phyloP scores from a whole-genome alignment of 2,329 filamentous ascomycete genomes.

The Botrytis tulipae region DNA sequence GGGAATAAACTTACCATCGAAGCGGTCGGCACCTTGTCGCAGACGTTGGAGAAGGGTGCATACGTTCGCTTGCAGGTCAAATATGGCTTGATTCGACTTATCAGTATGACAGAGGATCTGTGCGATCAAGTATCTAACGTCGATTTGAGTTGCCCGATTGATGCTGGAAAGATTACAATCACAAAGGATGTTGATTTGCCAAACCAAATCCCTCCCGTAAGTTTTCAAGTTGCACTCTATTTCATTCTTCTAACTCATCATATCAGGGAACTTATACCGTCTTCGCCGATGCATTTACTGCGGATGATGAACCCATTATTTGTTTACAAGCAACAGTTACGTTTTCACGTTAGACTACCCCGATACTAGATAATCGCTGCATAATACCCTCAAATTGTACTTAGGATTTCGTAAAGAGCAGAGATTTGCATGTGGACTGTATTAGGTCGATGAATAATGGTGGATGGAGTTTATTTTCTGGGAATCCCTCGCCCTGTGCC shows the following conservation, averaged over 20 bases:
- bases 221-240: constrained; percentile 40
- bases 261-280: constrained; percentile 84
- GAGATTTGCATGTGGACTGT: constrained; percentile 3
- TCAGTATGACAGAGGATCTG: constrained; percentile 77
- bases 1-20: constrained; percentile 75
- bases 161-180: constrained; percentile 72
- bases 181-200: constrained; percentile 84
- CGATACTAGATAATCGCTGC: constrained; percentile 3
- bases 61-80: constrained; percentile 84
- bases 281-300: constrained; percentile 77
- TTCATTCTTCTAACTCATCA: constrained; percentile 17
- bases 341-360: constrained; percentile 45
- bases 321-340: constrained; percentile 76
- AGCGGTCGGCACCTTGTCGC: constrained; percentile 70
- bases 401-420: not conserved
- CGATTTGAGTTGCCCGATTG: constrained; percentile 82
- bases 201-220: constrained; percentile 81
- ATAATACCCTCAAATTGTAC: constrained; percentile 11
- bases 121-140: constrained; percentile 89
- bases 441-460: constrained; percentile 18
- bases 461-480: constrained; percentile 20
- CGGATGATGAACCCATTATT: constrained; percentile 69
- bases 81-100: constrained; percentile 87
- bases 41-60: constrained; percentile 73
- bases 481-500: constrained; percentile 26